These are phyloP conservation scores for Silene latifolia DNA, from an alignment of 148 eudicot species.

Conservation along the genomic window DNA sequence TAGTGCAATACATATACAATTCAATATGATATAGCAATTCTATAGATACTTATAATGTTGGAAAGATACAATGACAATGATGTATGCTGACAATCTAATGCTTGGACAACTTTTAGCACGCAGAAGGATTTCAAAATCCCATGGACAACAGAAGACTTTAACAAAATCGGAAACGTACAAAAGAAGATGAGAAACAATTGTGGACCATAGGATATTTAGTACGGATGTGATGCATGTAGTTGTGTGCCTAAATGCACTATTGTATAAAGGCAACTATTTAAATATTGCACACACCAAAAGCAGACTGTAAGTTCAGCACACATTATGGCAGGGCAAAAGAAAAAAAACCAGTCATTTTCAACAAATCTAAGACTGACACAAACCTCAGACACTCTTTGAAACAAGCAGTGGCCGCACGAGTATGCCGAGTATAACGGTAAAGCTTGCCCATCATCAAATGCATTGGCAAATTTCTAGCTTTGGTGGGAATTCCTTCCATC, in stretches of 20 bases:
- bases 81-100: too few relatives aligned
- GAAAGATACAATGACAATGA: background rate
- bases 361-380: conserved; percentile 13
- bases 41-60: background rate
- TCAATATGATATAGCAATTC: background rate
- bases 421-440: conserved; percentile 69
- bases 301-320: background rate
- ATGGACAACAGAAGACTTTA: background rate
- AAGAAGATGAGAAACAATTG: background rate
- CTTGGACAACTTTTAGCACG: too few relatives aligned
- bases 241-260: background rate
- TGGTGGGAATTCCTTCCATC: conserved; percentile 91
- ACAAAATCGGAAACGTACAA: background rate
- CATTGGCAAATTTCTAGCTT: conserved; percentile 78
- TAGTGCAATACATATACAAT: background rate
- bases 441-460: conserved; percentile 88
- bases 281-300: background rate
- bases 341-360: background rate
- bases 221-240: background rate
- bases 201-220: background rate
- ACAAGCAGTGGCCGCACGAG: conserved; percentile 76
- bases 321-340: background rate
- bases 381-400: conserved; percentile 94
- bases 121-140: background rate
- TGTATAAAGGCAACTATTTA: background rate